Base-by-base conservation (phyloP, 2,329 filamentous ascomycete species). In the Ophiosphaerella korrae region DNA sequence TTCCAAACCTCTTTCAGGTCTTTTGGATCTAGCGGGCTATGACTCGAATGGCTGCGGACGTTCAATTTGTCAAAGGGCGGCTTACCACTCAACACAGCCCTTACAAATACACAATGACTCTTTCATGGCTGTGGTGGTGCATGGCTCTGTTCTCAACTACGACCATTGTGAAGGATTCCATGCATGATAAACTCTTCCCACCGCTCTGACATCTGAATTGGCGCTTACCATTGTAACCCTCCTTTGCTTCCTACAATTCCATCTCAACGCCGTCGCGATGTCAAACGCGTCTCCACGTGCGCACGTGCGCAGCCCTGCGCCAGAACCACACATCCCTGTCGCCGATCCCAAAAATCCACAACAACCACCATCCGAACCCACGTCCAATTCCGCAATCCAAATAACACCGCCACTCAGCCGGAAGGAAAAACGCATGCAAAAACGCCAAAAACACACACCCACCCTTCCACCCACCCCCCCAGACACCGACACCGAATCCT, bases 41-140 rank as follows among this genome's bases (percentile, higher is more conserved):
- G 23, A n/a, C 35, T 14, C 24, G 11, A 16, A 36, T 32, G 21
- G 8, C 21, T 14, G 31, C 41, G 33, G 16, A 24, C 7, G 23
- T 23, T 38, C n/a, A 12, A 16, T 34, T 14, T 21, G 36, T 7
- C 7, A 42, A 68, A 66, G 62, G 62, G 64, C 66, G 60, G 43
- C 45, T 48, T 47, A 38, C 38, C 34, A 18, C 31, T 18, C 23
- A 45, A 59, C 53, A 50, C 62, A 29, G 66, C 66, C 67, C 65
- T 72, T 66, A 65, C 57, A 63, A 69, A 68, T 66, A 48, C 50
- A 41, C 42, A 58, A 70, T 72, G 69, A 72, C 68, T 72, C 68
- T 63, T 66, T 42, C 65, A 66, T 70, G 66, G 69, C 68, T 70
- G 64, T 71, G 67, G 64, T 62, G 64, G 55, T 63, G 26, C 26